Base-by-base conservation (phyloP, 177 flowering plant species). In the Telopea speciosissima region DNA sequence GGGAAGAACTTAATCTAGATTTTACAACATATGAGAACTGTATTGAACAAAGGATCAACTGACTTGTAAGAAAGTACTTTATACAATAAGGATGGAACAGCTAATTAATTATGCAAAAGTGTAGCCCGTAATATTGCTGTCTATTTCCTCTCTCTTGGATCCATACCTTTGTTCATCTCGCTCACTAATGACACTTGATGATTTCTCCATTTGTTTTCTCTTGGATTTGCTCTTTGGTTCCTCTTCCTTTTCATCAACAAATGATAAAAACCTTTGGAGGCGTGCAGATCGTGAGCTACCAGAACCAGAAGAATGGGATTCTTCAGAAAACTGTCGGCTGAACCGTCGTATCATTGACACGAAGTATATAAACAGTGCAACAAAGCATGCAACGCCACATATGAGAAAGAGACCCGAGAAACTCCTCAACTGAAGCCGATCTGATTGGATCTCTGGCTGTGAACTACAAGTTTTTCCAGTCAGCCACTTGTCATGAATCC, bases 331-430 rank as follows among this genome's bases (percentile, higher is more conserved):
- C 16, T 82, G 80, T 26, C 69, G 74, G 68, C 63, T 72, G 85
- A 83, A 95, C 78, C 91, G 81, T 24, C 81, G 79, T 22, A 86
- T 6, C 68, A 81, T 25, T 19, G 16, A 26, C 44, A 24, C 52
- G 70, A 83, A 71, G 79, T 78, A 82, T 25, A 81, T 61, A 25
- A 72, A 5, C 23, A 84, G 85, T 66, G 89, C 81, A 9, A 86
- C 25, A 8, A 83, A 63, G 68, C 83, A 83, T 21, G 83, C 78
- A 36, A 81, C 40, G 40, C 84, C 88, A 79, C 81, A 81, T 42
- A 85, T 77, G 42, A 84, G 78, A 74, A 81, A 87, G 22, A 85
- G 79, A 33, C 86, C 91, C 80, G 80, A 79, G 70, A 88, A 88
- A 82, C 88, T 84, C 33, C 75, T 66, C 8, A 88, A 26, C 0